A percentile compares a stretch with the other conserved stretches of the same genome.
Evolutionary conservation across 2,329 filamentous ascomycete genomes (phyloP).

Genomic region (Colletotrichum orbiculare): DNA sequence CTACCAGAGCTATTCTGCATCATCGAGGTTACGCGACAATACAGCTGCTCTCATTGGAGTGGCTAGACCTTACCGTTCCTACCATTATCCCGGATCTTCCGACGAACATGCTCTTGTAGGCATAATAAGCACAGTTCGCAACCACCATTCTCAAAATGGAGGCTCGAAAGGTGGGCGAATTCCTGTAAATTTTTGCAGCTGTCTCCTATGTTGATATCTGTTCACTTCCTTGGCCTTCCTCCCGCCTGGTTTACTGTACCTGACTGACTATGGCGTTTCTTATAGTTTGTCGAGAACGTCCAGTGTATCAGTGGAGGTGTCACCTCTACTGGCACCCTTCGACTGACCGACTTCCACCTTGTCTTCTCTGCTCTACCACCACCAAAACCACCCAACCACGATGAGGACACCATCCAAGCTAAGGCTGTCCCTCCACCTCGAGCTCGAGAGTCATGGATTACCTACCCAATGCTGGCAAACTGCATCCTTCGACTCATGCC

Average conservation of each 20-base stretch:
- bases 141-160: constrained; percentile 47
- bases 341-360: constrained; percentile 72
- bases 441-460: constrained; percentile 84
- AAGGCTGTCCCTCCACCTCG: constrained; percentile 41
- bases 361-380: constrained; percentile 59
- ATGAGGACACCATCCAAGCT: constrained; percentile 4
- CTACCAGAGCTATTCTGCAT: neutral
- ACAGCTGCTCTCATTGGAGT: constrained; percentile 28
- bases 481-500: constrained; percentile 83
- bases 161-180: constrained; percentile 50
- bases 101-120: constrained; percentile 34
- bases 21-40: constrained; percentile 21
- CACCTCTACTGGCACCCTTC: constrained; percentile 66
- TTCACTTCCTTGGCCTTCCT: too few species aligned
- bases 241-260: too few species aligned
- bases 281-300: constrained; percentile 66
- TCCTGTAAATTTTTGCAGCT: neutral
- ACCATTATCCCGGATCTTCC: constrained; percentile 18
- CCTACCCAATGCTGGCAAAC: constrained; percentile 89
- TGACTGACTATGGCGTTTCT: neutral
- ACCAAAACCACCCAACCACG: constrained; percentile 42
- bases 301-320: constrained; percentile 70
- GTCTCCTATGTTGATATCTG: too few species aligned
- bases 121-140: constrained; percentile 15
- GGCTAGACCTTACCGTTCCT: constrained; percentile 12